Evolutionary conservation across 805 yeast species (phyloP).

Genomic region (Teunomyces panamensis): DNA sequence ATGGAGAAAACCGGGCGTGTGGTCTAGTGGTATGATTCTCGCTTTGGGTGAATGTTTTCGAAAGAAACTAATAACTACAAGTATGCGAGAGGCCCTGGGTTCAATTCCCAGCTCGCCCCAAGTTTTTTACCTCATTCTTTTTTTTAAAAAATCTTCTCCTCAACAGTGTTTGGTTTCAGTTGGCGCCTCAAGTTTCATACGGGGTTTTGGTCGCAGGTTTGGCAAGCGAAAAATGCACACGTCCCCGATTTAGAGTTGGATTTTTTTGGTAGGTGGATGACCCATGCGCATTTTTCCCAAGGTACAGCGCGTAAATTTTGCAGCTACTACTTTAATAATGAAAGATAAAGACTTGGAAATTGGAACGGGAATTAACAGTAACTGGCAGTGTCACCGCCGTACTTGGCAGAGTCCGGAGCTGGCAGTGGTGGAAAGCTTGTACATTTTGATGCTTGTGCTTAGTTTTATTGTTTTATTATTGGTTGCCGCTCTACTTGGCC

Average conservation of each 20-base stretch:
- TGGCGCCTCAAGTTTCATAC: not conserved
- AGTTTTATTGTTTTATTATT: not conserved
- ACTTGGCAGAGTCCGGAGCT: not conserved
- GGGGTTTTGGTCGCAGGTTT: not conserved
- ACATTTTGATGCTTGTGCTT: not conserved
- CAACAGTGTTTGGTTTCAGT: not conserved
- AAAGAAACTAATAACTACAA: conserved; percentile 9
- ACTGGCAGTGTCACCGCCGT: too few relatives aligned
- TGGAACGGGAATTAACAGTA: not conserved
- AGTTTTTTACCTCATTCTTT: not conserved
- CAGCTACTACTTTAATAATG: not conserved
- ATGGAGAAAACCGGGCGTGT: conserved; percentile 18
- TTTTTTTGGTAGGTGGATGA: too few relatives aligned
- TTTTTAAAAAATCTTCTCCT: not conserved
- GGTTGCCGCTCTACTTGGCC: not conserved
- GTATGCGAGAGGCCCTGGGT: conserved; percentile 62
- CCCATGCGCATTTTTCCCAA: too few relatives aligned
- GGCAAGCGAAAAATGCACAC: too few relatives aligned
- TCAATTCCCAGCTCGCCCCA: conserved; percentile 54
- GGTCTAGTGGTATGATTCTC: conserved; percentile 27
- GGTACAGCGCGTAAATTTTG: not conserved
- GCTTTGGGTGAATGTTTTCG: conserved; percentile 14
- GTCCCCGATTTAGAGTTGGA: too few relatives aligned
- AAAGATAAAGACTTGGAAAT: not conserved
- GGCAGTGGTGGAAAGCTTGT: not conserved